These are phyloP conservation scores for Salvia splendens DNA, from an alignment of 257 asterid species.

Conservation along the genomic window DNA sequence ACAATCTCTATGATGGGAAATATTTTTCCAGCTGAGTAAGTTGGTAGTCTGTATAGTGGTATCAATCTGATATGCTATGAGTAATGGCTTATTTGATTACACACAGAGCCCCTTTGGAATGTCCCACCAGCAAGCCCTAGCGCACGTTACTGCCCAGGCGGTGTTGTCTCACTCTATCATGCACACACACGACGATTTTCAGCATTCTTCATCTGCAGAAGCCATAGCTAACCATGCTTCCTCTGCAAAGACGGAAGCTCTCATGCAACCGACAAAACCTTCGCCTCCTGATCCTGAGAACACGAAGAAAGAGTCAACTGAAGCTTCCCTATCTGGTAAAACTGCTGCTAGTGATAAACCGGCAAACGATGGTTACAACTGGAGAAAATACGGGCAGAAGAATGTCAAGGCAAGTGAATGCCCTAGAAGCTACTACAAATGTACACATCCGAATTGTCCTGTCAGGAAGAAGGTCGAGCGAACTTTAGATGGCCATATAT, in stretches of 20 bases:
- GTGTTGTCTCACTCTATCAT: constrained; percentile 62
- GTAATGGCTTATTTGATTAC: constrained; percentile 18
- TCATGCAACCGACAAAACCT: constrained; percentile 30
- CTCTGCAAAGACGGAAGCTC: constrained; percentile 31
- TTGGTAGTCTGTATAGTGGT: too few relatives aligned
- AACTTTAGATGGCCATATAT: constrained; percentile 61
- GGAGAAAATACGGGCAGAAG: constrained; percentile 99
- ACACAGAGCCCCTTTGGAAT: constrained; percentile 93
- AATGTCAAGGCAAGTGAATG: constrained; percentile 83
- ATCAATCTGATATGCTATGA: background rate
- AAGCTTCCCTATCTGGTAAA: constrained; percentile 48
- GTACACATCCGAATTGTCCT: constrained; percentile 67
- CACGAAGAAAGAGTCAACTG: constrained; percentile 41
- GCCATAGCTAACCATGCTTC: constrained; percentile 36
- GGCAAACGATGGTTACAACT: constrained; percentile 85
- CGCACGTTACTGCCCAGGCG: constrained; percentile 98
- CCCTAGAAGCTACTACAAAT: constrained; percentile 92
- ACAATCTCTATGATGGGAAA: background rate
- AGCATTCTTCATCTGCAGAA: constrained; percentile 43
- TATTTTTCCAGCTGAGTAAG: background rate
- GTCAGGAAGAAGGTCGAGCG: constrained; percentile 90
- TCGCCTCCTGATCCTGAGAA: constrained; percentile 33
- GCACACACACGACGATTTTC: constrained; percentile 67
- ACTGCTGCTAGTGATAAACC: constrained; percentile 56
- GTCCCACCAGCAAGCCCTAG: constrained; percentile 97